Evolutionary conservation across 2,329 filamentous ascomycete genomes (phyloP).

Genomic region (Hypoxylon sp.): DNA sequence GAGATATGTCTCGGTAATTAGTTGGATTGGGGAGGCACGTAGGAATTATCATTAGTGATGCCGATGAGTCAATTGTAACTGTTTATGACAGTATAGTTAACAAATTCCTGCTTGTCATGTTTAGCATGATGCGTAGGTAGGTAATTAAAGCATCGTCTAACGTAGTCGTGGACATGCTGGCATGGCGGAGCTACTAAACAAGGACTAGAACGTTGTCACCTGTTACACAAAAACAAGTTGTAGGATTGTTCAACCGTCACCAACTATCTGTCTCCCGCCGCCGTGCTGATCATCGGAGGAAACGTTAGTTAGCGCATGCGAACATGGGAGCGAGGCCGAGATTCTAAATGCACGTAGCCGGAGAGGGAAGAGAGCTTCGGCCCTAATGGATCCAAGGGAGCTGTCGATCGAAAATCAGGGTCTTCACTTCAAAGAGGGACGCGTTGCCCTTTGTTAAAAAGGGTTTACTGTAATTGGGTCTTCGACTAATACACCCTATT

Average conservation of each 20-base stretch:
- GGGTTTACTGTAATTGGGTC: slow-evolving; percentile 17
- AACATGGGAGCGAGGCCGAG: slow-evolving; percentile 33
- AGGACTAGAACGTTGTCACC: slow-evolving; percentile 20
- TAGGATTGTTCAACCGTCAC: slow-evolving; percentile 8
- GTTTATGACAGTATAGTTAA: slow-evolving; percentile 1
- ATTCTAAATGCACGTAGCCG: slow-evolving; percentile 40
- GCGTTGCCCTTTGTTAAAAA: slow-evolving; percentile 5
- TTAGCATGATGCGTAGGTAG: neutral
- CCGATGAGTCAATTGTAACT: slow-evolving; percentile 10
- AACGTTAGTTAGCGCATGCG: slow-evolving; percentile 21
- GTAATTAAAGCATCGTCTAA: neutral
- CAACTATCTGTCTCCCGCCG: slow-evolving; percentile 10
- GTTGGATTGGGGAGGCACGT: neutral
- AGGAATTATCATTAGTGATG: slow-evolving; percentile 1
- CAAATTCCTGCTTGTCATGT: slow-evolving; percentile 2
- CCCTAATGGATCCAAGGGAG: slow-evolving; percentile 27
- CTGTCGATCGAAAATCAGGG: slow-evolving; percentile 41
- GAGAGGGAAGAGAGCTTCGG: slow-evolving; percentile 34
- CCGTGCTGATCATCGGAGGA: slow-evolving; percentile 34
- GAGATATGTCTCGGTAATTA: slow-evolving; percentile 9
- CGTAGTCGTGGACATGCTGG: slow-evolving; percentile 10
- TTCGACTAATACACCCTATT: slow-evolving; percentile 22
- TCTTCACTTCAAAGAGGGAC: slow-evolving; percentile 19
- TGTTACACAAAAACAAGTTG: slow-evolving; percentile 26
- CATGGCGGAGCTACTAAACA: slow-evolving; percentile 23